These are phyloP conservation scores for Fusarium nanum DNA, from an alignment of 2,329 filamentous ascomycete species.

Conservation along the genomic window DNA sequence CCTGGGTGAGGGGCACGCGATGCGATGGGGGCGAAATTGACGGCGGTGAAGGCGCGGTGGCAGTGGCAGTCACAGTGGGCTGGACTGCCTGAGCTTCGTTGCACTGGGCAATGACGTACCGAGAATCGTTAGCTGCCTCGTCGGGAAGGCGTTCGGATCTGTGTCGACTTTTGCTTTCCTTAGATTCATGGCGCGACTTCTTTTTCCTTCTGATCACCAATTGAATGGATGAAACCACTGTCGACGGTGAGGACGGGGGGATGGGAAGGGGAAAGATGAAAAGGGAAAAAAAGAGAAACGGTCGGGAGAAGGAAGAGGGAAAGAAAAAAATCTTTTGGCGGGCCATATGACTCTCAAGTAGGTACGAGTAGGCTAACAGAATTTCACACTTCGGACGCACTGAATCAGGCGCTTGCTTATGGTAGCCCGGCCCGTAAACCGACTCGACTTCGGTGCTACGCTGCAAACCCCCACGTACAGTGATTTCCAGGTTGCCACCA, in stretches of 20 bases:
- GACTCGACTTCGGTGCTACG: slow-evolving; percentile 14
- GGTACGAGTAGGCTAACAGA: slow-evolving; percentile 11
- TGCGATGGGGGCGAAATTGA: background rate
- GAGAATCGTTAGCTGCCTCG: slow-evolving; percentile 28
- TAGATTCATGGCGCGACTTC: slow-evolving; percentile 17
- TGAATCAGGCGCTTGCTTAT: slow-evolving; percentile 22
- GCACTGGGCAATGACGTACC: slow-evolving; percentile 14
- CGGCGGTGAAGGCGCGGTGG: slow-evolving; percentile 8
- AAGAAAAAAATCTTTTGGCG: slow-evolving; percentile 22
- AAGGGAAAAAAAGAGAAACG: background rate
- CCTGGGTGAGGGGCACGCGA: background rate
- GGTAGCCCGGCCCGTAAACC: slow-evolving; percentile 23
- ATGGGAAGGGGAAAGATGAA: background rate
- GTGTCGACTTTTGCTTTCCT: slow-evolving; percentile 12
- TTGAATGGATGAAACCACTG: background rate
- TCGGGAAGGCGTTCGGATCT: slow-evolving; percentile 29
- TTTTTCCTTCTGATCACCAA: background rate
- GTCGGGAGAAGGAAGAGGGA: background rate
- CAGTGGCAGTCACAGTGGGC: background rate
- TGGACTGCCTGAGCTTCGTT: background rate
- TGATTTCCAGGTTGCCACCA: slow-evolving; percentile 5
- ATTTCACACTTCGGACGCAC: slow-evolving; percentile 9
- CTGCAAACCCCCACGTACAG: slow-evolving; percentile 19
- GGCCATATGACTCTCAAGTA: slow-evolving; percentile 30
- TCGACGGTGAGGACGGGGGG: background rate